Percentiles rank a stretch among this genome's conserved stretches.
Evolutionary conservation across 306 rosid genomes (phyloP).

Genomic region (Vigna reflexopilosa): DNA sequence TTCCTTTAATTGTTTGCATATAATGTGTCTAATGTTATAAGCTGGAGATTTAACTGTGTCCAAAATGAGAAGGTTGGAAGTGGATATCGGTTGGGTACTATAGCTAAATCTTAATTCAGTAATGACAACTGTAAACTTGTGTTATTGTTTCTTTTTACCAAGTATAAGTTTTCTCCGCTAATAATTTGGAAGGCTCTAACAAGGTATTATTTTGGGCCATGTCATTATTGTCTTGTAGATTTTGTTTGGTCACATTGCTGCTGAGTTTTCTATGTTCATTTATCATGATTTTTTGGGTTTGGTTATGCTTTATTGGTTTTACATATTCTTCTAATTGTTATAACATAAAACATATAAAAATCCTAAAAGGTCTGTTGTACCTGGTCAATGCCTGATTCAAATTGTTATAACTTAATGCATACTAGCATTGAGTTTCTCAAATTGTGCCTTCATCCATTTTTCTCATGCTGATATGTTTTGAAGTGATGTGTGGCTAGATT

Average conservation of each 20-base stretch:
- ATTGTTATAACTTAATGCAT: neutral
- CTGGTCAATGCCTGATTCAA: conserved; percentile 24
- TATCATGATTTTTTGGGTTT: neutral
- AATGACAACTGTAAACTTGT: neutral
- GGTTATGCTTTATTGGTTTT: neutral
- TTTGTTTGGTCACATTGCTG: conserved; percentile 15
- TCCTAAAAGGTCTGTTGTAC: conserved; percentile 4
- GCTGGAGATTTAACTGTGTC: conserved; percentile 8
- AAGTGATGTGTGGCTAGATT: conserved; percentile 7
- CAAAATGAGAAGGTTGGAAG: neutral
- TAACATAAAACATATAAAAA: neutral
- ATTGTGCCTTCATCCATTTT: neutral
- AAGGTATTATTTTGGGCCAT: neutral
- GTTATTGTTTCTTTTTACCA: conserved; percentile 4
- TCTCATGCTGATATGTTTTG: neutral
- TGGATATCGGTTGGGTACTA: neutral
- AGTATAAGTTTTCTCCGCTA: neutral
- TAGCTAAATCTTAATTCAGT: neutral
- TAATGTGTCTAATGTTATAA: conserved; percentile 9
- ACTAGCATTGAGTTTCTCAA: conserved; percentile 5
- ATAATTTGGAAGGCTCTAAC: conserved; percentile 6
- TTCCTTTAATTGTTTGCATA: conserved; percentile 3
- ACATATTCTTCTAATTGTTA: conserved; percentile 4
- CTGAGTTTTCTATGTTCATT: conserved; percentile 26
- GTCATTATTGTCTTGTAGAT: conserved; percentile 8